Evolutionary conservation across 345 rosid species (phyloP).

Genomic region (Hypericum perforatum): DNA sequence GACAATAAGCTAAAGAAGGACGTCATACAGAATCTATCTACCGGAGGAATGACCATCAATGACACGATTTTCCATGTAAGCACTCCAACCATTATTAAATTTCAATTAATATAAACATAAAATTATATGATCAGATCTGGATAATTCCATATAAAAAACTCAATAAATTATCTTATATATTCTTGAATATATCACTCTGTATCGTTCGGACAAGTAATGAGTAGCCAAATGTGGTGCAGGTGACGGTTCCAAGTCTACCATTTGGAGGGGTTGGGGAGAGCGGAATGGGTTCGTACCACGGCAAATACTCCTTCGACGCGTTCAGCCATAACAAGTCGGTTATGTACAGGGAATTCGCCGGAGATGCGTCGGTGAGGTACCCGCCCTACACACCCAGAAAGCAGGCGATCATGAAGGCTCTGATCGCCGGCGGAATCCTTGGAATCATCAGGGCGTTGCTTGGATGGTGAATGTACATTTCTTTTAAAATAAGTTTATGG

Average conservation of each 20-base stretch:
- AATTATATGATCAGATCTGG: too few species aligned
- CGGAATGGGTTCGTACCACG: conserved; percentile 81
- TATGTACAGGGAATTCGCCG: conserved; percentile 44
- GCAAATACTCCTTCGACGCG: conserved; percentile 71
- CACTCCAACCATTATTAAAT: too few species aligned
- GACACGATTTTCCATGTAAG: conserved; percentile 57
- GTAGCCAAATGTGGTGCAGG: conserved; percentile 25
- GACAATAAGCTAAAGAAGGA: conserved; percentile 40
- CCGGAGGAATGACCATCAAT: conserved; percentile 68
- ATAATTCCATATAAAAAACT: too few species aligned
- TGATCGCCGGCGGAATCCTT: conserved; percentile 39
- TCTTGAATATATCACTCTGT: too few species aligned
- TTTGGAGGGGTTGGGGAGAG: conserved; percentile 95
- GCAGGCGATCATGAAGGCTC: conserved; percentile 40
- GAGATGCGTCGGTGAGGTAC: conserved; percentile 58
- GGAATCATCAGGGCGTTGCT: conserved; percentile 45
- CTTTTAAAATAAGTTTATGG: too few species aligned
- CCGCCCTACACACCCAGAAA: conserved; percentile 65
- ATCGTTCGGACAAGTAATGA: too few species aligned
- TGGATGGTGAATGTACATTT: conserved; percentile 13
- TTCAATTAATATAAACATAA: too few species aligned
- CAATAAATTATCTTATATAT: too few species aligned
- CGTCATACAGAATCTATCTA: conserved; percentile 42
- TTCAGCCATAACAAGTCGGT: conserved; percentile 87
- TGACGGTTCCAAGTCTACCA: conserved; percentile 42